Evolutionary conservation across 192 early-diverging fungal species (phyloP), one percentile per base, ranked within the genome.

Genomic region (Coemansia sp.): DNA sequence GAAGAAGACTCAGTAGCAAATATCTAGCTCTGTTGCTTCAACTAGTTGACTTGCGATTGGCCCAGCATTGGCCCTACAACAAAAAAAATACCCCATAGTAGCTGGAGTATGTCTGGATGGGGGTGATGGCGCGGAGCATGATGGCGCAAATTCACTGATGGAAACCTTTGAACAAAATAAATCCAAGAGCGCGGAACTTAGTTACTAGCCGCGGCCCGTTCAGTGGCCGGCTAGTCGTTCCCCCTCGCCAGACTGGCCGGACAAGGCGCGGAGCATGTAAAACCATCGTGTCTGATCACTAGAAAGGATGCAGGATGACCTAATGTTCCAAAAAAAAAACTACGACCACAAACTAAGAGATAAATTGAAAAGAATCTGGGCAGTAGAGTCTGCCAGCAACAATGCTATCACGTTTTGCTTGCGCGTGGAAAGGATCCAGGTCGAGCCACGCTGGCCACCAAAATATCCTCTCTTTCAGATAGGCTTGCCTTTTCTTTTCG

Each of bases 211-310:
- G 42, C 18, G 42, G 11, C 69, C 73, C 56, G 61, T 63, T 75
- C 65, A 65, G 68, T 80, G 69, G 74, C 38, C 14, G 46, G 45
- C 55, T 58, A 48, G 63, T 67, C 77, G 77, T 80, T 80, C 77
- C 77, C 72, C 72, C 73, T 50, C 66, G 78, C 78, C 28, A 81
- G 78, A 81, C 70, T 67, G 68, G 78, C 78, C 78, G 66, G 70
- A 16, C 42, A 21, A 7, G 78, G 78, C 78, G 63, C 59, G 78
- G 78, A 58, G 45, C 57, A 62, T 48, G 69, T 81, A 81, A 81
- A 81, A 81, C 78, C 78, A 73, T 81, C 66, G 69, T 67, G 73
- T 59, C 66, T 72, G 78, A 81, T 73, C 73, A 26, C 48, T 70
- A 43, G 73, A 73, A 18, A 69, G 62, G 78, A 81, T 64, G 60